Conservation (phyloP, 2,329 filamentous ascomycete genomes). For the Cladophialophora bantiana region DNA sequence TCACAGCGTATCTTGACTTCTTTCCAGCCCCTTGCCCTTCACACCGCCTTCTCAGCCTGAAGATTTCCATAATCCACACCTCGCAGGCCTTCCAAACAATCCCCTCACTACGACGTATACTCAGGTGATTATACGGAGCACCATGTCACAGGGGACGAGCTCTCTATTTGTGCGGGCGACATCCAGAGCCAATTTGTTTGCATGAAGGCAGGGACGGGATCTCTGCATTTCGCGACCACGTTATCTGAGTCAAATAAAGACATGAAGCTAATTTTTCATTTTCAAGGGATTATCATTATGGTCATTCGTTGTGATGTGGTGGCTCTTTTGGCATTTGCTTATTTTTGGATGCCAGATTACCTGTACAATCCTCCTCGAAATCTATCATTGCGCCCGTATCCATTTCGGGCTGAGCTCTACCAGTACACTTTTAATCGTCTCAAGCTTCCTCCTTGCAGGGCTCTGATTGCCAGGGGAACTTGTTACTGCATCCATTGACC, state of each 20-base stretch:
- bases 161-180: too few species aligned
- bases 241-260: background rate
- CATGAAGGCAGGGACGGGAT: too few species aligned
- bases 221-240: too few species aligned
- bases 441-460: slow-evolving; percentile 7
- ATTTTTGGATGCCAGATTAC: background rate
- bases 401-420: slow-evolving; percentile 14
- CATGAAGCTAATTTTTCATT: background rate
- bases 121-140: background rate
- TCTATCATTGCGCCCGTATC: slow-evolving; percentile 5
- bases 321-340: background rate
- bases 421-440: slow-evolving; percentile 6
- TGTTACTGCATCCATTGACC: slow-evolving; percentile 1
- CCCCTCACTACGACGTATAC: too few species aligned
- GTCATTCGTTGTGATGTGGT: slow-evolving; percentile 6
- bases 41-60: background rate
- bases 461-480: background rate
- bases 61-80: background rate
- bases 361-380: background rate
- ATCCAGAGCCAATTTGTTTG: too few species aligned
- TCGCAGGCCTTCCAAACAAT: background rate
- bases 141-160: background rate
- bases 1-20: background rate
- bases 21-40: background rate
- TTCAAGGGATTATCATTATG: slow-evolving; percentile 5